phyloP scores from a whole-genome alignment of 306 rosid species.

The Sindora glabra region DNA sequence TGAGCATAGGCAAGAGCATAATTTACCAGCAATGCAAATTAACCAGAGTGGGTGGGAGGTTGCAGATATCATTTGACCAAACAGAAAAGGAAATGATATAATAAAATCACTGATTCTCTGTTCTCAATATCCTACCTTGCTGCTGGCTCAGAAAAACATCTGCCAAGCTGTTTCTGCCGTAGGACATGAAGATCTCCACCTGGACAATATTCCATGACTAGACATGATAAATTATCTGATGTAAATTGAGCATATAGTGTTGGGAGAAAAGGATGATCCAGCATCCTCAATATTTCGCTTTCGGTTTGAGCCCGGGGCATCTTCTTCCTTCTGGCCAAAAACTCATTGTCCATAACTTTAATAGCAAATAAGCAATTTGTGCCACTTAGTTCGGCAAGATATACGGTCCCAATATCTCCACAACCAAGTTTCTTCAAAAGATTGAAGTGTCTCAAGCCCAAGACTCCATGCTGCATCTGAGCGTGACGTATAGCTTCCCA shows the following conservation, averaged over 20 bases:
- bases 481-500: conserved; percentile 84
- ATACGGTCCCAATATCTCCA: conserved; percentile 96
- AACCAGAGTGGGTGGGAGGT: not conserved
- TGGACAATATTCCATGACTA: conserved; percentile 97
- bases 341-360: conserved; percentile 97
- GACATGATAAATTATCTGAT: conserved; percentile 88
- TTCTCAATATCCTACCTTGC: conserved; percentile 55
- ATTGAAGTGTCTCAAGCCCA: conserved; percentile 77
- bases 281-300: conserved; percentile 85
- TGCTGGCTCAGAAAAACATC: conserved; percentile 73
- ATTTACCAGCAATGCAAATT: not conserved
- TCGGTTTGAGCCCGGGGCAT: conserved; percentile 97
- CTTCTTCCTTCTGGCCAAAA: conserved; percentile 86
- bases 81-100: not conserved
- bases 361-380: conserved; percentile 83
- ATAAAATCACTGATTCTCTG: not conserved
- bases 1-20: conserved; percentile 5
- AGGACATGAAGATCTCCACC: conserved; percentile 99
- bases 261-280: conserved; percentile 98
- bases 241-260: conserved; percentile 84
- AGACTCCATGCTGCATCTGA: conserved; percentile 54
- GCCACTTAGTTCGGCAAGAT: conserved; percentile 82
- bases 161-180: conserved; percentile 77
- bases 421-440: conserved; percentile 96
- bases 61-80: not conserved